A percentile compares a stretch with the other conserved stretches of the same genome.
These are phyloP conservation scores for Triticum urartu DNA, from an alignment of 176 grass and related monocot species.

Conservation along the genomic window DNA sequence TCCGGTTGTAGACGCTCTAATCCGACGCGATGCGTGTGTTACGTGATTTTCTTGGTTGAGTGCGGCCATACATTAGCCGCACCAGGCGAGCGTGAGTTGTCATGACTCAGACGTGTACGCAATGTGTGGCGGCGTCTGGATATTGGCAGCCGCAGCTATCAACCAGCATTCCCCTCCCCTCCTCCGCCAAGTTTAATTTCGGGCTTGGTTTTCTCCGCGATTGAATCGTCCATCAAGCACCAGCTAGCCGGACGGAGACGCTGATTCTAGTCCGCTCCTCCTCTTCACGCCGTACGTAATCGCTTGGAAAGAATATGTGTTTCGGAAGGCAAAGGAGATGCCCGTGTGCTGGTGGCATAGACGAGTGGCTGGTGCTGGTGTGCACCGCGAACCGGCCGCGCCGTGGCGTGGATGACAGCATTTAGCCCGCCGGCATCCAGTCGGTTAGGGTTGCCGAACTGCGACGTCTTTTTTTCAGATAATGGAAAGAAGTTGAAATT, in stretches of 20 bases:
- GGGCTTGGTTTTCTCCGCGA: neutral
- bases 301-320: no score
- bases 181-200: neutral
- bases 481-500: neutral
- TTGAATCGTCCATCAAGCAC: neutral
- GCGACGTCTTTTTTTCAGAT: neutral
- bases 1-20: no score
- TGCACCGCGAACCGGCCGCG: neutral
- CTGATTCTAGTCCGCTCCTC: no score
- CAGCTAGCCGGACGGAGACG: neutral
- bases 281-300: no score
- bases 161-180: neutral
- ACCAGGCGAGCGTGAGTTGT: conserved; percentile 15
- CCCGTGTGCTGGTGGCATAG: neutral
- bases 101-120: neutral
- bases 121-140: neutral
- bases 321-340: neutral
- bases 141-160: neutral
- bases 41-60: no score
- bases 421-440: neutral
- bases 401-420: neutral
- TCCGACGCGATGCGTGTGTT: no score
- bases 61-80: neutral
- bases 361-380: neutral
- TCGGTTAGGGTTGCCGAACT: neutral